These are phyloP conservation scores for Ormosia semicastrata DNA, from an alignment of 306 rosid species.

Conservation along the genomic window DNA sequence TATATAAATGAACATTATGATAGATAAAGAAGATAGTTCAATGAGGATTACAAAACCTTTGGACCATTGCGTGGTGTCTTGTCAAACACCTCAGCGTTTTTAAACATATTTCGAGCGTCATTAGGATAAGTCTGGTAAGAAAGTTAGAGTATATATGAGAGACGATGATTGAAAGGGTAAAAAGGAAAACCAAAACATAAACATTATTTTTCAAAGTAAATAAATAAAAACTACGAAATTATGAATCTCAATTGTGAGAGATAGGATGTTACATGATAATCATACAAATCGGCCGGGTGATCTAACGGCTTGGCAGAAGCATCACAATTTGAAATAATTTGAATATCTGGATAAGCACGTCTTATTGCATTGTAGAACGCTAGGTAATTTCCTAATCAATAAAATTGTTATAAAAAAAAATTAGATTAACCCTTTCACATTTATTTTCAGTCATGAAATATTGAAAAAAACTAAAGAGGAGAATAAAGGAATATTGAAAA, in stretches of 20 bases:
- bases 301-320: conserved; percentile 54
- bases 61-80: conserved; percentile 51
- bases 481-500: background rate
- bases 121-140: conserved; percentile 55
- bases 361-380: conserved; percentile 60
- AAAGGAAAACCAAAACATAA: background rate
- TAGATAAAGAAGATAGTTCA: background rate
- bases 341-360: conserved; percentile 63
- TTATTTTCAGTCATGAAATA: background rate
- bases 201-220: background rate
- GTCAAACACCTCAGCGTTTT: conserved; percentile 53
- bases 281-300: conserved; percentile 84
- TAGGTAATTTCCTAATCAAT: conserved; percentile 68
- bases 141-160: conserved; percentile 18
- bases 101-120: conserved; percentile 45
- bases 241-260: background rate
- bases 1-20: background rate
- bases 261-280: conserved; percentile 67
- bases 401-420: background rate
- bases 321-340: conserved; percentile 83
- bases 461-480: background rate
- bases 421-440: background rate
- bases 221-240: background rate
- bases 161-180: background rate
- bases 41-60: conserved; percentile 17